phyloP scores from a whole-genome alignment of 2,329 filamentous ascomycete species.

The Penicillium hordei region DNA sequence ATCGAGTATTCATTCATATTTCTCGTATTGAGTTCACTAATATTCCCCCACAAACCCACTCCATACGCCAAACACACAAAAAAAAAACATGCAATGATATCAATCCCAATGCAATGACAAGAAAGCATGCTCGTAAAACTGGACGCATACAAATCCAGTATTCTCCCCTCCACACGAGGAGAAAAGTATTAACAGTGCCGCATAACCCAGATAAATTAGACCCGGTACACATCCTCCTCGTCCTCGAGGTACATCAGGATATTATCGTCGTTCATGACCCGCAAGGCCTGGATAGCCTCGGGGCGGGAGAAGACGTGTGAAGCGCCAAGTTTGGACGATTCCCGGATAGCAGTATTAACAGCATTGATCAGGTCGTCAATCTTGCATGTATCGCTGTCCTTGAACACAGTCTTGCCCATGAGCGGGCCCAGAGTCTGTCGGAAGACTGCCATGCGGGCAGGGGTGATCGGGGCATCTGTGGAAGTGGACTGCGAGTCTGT shows the following conservation, averaged over 20 bases:
- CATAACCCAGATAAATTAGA: constrained; percentile 46
- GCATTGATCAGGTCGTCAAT: constrained; percentile 72
- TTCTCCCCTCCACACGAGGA: neutral
- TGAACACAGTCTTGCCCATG: constrained; percentile 78
- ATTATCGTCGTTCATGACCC: constrained; percentile 77
- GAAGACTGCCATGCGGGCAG: constrained; percentile 70
- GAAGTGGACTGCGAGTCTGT: constrained; percentile 39
- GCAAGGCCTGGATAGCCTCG: constrained; percentile 76
- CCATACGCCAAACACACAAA: constrained; percentile 24
- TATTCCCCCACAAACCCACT: constrained; percentile 15
- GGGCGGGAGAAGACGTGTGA: constrained; percentile 61
- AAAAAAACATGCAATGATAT: constrained; percentile 23
- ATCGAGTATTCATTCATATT: constrained; percentile 10
- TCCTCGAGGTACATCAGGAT: constrained; percentile 71
- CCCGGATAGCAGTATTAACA: constrained; percentile 70
- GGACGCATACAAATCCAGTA: constrained; percentile 1
- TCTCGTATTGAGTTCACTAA: constrained; percentile 12
- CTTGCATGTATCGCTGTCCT: constrained; percentile 72
- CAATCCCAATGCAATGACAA: constrained; percentile 26
- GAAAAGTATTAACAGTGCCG: neutral
- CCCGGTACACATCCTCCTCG: constrained; percentile 69
- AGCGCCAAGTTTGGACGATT: constrained; percentile 46
- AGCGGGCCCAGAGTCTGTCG: constrained; percentile 78
- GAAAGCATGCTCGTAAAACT: constrained; percentile 22
- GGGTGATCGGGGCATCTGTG: constrained; percentile 43